These are phyloP conservation scores for Calophaca sinica DNA, from an alignment of 306 rosid genomes.

Conservation along the genomic window DNA sequence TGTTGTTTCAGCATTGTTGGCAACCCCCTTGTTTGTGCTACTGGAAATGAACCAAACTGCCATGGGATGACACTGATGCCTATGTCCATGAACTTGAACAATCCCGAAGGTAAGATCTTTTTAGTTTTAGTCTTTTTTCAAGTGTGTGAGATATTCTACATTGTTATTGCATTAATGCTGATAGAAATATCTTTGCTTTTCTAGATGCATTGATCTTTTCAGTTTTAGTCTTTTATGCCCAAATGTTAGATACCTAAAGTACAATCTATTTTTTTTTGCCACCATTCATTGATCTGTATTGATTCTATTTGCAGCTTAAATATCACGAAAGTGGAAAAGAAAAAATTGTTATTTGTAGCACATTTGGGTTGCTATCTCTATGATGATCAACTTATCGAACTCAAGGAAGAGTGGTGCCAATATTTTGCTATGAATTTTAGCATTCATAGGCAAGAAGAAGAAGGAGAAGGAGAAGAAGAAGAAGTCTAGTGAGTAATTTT, in stretches of 20 bases:
- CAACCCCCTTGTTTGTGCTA: conserved; percentile 81
- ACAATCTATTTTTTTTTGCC: background rate
- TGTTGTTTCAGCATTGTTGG: conserved; percentile 66
- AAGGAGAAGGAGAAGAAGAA: too few relatives aligned
- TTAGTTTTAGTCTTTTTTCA: background rate
- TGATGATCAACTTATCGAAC: too few relatives aligned
- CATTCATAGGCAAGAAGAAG: too few relatives aligned
- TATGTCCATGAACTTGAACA: conserved; percentile 88
- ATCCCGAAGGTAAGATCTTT: conserved; percentile 59
- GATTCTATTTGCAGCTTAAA: conserved; percentile 68
- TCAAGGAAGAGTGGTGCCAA: too few relatives aligned
- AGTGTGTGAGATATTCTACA: conserved; percentile 1
- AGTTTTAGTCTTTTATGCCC: too few relatives aligned
- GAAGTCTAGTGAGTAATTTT: too few relatives aligned
- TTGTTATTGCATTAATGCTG: conserved; percentile 40
- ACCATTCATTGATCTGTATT: conserved; percentile 14
- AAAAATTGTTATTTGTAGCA: conserved; percentile 40
- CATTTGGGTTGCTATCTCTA: too few relatives aligned
- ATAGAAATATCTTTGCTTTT: conserved; percentile 52
- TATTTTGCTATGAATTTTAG: too few relatives aligned
- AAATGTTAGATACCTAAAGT: too few relatives aligned
- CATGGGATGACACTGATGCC: conserved; percentile 83
- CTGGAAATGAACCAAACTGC: conserved; percentile 83
- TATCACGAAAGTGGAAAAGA: conserved; percentile 89
- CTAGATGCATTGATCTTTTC: conserved; percentile 45